A percentile compares a stretch with the other conserved stretches of the same genome.
These are phyloP conservation scores for Arabidopsis suecica DNA, from an alignment of 345 rosid species.

Conservation along the genomic window DNA sequence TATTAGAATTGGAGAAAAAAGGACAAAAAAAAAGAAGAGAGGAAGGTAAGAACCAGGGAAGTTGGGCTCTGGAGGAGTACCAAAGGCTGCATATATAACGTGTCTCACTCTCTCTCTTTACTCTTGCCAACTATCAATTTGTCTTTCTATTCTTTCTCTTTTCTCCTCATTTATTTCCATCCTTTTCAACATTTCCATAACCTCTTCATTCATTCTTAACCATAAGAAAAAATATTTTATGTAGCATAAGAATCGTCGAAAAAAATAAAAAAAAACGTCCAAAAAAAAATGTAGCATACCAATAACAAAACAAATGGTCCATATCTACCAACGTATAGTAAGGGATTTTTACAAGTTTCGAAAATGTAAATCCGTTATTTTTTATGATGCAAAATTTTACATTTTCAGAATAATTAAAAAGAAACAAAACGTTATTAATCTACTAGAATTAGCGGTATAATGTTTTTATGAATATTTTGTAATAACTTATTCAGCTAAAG, in stretches of 20 bases:
- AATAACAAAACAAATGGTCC: background rate
- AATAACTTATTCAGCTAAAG: background rate
- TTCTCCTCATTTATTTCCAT: constrained; percentile 4
- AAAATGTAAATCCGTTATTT: background rate
- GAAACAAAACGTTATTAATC: background rate
- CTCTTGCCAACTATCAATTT: constrained; percentile 27
- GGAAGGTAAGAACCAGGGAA: constrained; percentile 43
- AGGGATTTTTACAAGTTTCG: background rate
- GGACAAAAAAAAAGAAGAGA: constrained; percentile 23
- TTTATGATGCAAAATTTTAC: too few species aligned
- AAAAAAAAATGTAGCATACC: too few species aligned
- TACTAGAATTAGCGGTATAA: background rate
- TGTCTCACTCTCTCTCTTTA: constrained; percentile 27
- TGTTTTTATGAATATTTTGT: background rate
- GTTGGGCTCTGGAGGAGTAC: constrained; percentile 42
- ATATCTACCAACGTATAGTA: background rate
- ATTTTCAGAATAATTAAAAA: background rate
- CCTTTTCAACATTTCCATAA: background rate
- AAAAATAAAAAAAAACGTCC: too few species aligned
- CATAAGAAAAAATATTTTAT: background rate
- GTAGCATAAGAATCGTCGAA: background rate
- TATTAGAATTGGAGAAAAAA: background rate
- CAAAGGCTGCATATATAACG: constrained; percentile 41
- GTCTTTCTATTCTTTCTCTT: background rate
- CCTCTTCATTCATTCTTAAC: background rate